Evolutionary conservation across 169 alveolate species (phyloP), one percentile per base, ranked within the genome.

Genomic region (Cyclospora cayetanensis): DNA sequence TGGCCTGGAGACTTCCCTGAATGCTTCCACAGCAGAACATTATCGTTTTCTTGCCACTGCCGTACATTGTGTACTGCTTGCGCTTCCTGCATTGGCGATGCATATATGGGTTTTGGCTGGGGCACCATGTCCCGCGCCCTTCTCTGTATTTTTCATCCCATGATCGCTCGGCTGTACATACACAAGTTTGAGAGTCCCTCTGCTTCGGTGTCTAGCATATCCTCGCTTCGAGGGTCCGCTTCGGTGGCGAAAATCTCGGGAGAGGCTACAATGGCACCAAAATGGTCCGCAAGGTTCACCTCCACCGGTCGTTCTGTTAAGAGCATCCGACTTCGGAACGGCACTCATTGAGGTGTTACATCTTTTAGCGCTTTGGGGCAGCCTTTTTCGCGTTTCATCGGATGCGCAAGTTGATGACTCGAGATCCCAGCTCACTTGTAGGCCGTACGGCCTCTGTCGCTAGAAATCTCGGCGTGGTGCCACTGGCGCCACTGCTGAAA

Each of bases 371-470:
- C n/a, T n/a, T n/a, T n/a, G n/a, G n/a, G n/a, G n/a, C n/a, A 5
- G 34, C 18, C 2, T 52, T 31, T 50, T 20, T 52, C 27, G 55
- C 60, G n/a, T 46, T 46, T 31, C 4, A 1, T 27, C 9, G 68
- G 25, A 11, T 0, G 20, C 15, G 34, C 18, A 74, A 12, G 11
- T 70, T 84, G 95, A 95, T 95, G 96, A 92, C 90, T 46, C 55
- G 42, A 94, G 93, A 80, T 91, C 96, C 96, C 97, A 94, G 97
- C 97, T 95, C 97, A 95, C 96, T 95, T 76, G 84, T 87, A 84
- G 91, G 68, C 90, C 85, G 37, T 37, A 83, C 52, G 92, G 94
- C 92, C 93, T 65, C 7, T 93, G 95, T 92, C 86, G 94, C 89
- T 90, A 88, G 93, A 90, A 55, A 80, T 90, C 93, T 93, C 94